Conservation (phyloP, 106 monocot species). For the Apostasia ramifera region DNA sequence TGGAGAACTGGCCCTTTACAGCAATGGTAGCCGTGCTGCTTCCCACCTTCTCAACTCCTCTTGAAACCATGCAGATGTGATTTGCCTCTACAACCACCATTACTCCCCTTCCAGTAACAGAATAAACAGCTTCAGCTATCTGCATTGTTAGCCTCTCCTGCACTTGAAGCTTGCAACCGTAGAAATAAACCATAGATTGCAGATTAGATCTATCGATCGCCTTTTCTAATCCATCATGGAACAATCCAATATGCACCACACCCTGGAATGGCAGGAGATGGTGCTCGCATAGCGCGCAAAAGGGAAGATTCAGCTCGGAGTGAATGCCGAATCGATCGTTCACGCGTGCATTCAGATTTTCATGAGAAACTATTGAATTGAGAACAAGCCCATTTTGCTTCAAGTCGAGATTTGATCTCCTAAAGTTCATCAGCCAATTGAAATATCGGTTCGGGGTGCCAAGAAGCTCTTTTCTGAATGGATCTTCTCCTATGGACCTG, state of each 20-base stretch:
- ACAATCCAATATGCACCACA: constrained; percentile 73
- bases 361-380: neutral
- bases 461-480: constrained; percentile 62
- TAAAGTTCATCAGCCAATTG: constrained; percentile 88
- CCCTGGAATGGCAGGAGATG: constrained; percentile 92
- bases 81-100: constrained; percentile 93
- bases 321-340: constrained; percentile 10
- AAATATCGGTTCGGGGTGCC: constrained; percentile 81
- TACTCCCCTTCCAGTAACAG: constrained; percentile 34
- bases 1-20: constrained; percentile 68
- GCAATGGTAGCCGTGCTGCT: constrained; percentile 89
- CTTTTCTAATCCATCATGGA: constrained; percentile 13
- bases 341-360: constrained; percentile 3
- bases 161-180: constrained; percentile 80
- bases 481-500: constrained; percentile 68
- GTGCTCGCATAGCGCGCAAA: constrained; percentile 91
- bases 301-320: constrained; percentile 64
- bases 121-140: constrained; percentile 70
- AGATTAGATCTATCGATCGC: constrained; percentile 42
- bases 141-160: constrained; percentile 93
- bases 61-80: constrained; percentile 87
- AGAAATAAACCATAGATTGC: constrained; percentile 65
- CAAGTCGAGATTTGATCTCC: constrained; percentile 37
- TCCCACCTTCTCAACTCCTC: constrained; percentile 87
- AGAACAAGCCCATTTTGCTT: constrained; percentile 33